Evolutionary conservation across 2,329 filamentous ascomycete species (phyloP).

Genomic region (Colletotrichum tropicale): DNA sequence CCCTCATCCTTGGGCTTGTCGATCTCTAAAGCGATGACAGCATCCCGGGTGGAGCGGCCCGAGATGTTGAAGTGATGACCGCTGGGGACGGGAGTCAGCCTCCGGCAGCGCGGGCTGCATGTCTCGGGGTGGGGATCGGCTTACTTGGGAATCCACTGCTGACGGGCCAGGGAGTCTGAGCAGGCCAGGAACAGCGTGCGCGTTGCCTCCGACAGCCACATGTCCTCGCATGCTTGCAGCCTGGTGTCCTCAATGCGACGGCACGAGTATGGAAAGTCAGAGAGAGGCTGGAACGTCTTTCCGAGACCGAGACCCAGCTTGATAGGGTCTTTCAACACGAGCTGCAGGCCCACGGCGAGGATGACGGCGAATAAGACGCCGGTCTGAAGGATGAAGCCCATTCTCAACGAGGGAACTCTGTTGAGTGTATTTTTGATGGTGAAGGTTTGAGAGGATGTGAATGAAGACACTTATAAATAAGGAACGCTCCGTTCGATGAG

Average conservation of each 20-base stretch:
- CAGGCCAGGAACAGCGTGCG: slow-evolving; percentile 34
- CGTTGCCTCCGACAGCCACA: slow-evolving; percentile 34
- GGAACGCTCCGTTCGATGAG: not conserved
- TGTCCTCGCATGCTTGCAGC: slow-evolving; percentile 33
- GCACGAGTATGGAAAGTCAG: slow-evolving; percentile 32
- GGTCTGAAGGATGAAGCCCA: slow-evolving; percentile 5
- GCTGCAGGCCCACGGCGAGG: slow-evolving; percentile 21
- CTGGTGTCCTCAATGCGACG: slow-evolving; percentile 28
- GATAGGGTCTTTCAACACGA: slow-evolving; percentile 23
- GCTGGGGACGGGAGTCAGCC: not conserved
- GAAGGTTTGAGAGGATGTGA: not conserved
- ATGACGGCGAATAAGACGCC: slow-evolving; percentile 18
- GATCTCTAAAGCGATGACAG: slow-evolving; percentile 34
- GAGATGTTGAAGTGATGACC: slow-evolving; percentile 27
- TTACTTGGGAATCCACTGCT: slow-evolving; percentile 31
- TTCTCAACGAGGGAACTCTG: not conserved
- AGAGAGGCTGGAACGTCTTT: slow-evolving; percentile 27
- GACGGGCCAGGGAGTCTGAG: slow-evolving; percentile 23
- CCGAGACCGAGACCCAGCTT: slow-evolving; percentile 26
- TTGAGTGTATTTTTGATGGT: not conserved
- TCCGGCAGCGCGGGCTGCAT: not conserved
- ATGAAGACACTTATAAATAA: not conserved
- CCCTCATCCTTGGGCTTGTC: slow-evolving; percentile 27
- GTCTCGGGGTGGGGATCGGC: not conserved
- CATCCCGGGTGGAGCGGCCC: slow-evolving; percentile 32